Conservation (phyloP, 2,329 filamentous ascomycete species). For the Thielaviopsis populi region DNA sequence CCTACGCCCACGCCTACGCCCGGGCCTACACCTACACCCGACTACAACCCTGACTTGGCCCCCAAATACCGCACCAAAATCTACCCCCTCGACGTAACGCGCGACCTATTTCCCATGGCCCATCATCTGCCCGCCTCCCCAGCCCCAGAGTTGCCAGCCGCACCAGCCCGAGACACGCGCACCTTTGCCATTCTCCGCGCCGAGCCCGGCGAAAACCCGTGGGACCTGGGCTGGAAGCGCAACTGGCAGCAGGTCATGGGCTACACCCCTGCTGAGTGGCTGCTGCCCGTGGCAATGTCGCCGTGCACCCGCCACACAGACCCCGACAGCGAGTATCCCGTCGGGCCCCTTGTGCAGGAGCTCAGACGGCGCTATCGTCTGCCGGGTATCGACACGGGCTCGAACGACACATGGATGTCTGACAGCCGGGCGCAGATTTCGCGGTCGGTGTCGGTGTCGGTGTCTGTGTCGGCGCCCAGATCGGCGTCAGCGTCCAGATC, state of each 20-base stretch:
- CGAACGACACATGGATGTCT: not conserved
- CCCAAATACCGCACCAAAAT: constrained; percentile 36
- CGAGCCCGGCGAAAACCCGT: constrained; percentile 65
- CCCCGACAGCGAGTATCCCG: constrained; percentile 49
- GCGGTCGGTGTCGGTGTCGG: not conserved
- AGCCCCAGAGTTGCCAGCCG: constrained; percentile 41
- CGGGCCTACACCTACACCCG: constrained; percentile 33
- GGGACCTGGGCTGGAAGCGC: constrained; percentile 52
- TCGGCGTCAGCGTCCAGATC: too few relatives aligned
- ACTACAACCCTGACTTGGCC: constrained; percentile 16
- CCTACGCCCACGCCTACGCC: constrained; percentile 31
- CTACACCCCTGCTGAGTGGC: constrained; percentile 53
- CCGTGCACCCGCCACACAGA: constrained; percentile 58
- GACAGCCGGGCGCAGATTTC: not conserved
- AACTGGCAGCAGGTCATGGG: constrained; percentile 81
- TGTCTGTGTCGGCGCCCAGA: not conserved
- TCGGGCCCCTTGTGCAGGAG: constrained; percentile 45
- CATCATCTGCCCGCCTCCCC: constrained; percentile 29
- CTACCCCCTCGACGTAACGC: constrained; percentile 35
- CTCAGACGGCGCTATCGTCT: constrained; percentile 34
- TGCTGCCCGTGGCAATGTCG: constrained; percentile 59
- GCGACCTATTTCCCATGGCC: constrained; percentile 13
- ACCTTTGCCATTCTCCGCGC: constrained; percentile 70
- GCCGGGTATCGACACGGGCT: constrained; percentile 1
- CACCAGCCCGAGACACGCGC: constrained; percentile 29